Evolutionary conservation across 2,329 filamentous ascomycete genomes (phyloP).

Genomic region (Trichoderma brevicompactum): DNA sequence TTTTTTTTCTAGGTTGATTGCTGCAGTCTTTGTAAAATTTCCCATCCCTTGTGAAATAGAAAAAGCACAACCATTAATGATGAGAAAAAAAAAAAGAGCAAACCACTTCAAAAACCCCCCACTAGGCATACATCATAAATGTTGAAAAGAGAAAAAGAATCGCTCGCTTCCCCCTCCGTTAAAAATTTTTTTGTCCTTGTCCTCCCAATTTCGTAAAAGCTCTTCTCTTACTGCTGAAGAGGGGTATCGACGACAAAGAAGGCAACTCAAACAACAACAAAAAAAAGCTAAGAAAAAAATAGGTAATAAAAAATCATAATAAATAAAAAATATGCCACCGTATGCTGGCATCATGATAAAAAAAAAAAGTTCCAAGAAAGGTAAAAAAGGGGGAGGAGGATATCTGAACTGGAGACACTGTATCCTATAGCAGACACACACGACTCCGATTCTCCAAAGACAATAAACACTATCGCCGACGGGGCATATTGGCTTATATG

Average conservation of each 20-base stretch:
- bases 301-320: constrained; percentile 1
- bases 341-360: not conserved
- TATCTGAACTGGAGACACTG: not conserved
- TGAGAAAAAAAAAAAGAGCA: not conserved
- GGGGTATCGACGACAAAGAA: constrained; percentile 34
- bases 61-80: not conserved
- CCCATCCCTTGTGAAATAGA: not conserved
- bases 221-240: constrained; percentile 28
- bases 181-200: not conserved
- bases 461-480: constrained; percentile 45
- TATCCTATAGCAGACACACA: not conserved
- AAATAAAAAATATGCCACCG: not conserved
- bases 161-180: constrained; percentile 19
- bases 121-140: constrained; percentile 29
- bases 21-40: not conserved
- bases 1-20: not conserved
- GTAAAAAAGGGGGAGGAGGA: not conserved
- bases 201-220: constrained; percentile 30
- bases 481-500: constrained; percentile 36
- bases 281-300: not conserved
- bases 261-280: constrained; percentile 1
- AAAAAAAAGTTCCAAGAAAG: constrained; percentile 11
- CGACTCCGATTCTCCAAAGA: constrained; percentile 31
- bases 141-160: constrained; percentile 2
- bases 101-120: not conserved